These are phyloP conservation scores for Colletotrichum liriopes DNA, from an alignment of 2,329 filamentous ascomycete species.

Conservation along the genomic window DNA sequence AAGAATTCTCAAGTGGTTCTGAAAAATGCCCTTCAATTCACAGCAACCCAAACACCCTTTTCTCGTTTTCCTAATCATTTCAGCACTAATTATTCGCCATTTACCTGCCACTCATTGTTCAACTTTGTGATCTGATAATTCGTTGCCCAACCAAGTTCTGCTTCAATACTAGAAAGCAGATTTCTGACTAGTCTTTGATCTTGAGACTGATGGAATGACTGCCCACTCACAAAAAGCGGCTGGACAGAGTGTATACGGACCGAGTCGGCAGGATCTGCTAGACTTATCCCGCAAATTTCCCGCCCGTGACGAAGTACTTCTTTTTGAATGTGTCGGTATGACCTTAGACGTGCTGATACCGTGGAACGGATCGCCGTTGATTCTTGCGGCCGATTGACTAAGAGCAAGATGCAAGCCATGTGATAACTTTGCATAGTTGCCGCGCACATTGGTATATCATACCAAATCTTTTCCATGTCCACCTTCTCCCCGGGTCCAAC, in stretches of 20 bases:
- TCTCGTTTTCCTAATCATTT: no score
- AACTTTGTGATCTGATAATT: conserved; percentile 22
- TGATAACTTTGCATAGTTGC: conserved; percentile 78
- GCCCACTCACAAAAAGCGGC: conserved; percentile 19
- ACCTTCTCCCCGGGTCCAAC: conserved; percentile 28
- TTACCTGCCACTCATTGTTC: conserved; percentile 5
- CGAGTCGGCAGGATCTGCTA: conserved; percentile 4
- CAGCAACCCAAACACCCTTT: no score
- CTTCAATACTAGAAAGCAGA: conserved; percentile 71
- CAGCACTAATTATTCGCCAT: no score
- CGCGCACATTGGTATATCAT: conserved; percentile 74
- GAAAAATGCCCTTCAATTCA: no score
- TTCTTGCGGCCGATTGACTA: conserved; percentile 49
- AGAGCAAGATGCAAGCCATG: conserved; percentile 74
- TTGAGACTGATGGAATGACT: conserved; percentile 67
- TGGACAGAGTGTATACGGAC: conserved; percentile 23
- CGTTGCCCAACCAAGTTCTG: conserved; percentile 76
- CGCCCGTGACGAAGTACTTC: background rate
- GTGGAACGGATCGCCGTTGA: conserved; percentile 19
- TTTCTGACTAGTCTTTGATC: conserved; percentile 70
- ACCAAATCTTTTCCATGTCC: conserved; percentile 73
- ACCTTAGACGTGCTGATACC: conserved; percentile 14
- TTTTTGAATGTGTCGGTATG: conserved; percentile 6
- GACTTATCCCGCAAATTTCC: conserved; percentile 30
- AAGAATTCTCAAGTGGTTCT: no score